A percentile compares a stretch with the other conserved stretches of the same genome.
Conservation (phyloP, 768 basidiomycete genomes). For the Russula dissimulans region DNA sequence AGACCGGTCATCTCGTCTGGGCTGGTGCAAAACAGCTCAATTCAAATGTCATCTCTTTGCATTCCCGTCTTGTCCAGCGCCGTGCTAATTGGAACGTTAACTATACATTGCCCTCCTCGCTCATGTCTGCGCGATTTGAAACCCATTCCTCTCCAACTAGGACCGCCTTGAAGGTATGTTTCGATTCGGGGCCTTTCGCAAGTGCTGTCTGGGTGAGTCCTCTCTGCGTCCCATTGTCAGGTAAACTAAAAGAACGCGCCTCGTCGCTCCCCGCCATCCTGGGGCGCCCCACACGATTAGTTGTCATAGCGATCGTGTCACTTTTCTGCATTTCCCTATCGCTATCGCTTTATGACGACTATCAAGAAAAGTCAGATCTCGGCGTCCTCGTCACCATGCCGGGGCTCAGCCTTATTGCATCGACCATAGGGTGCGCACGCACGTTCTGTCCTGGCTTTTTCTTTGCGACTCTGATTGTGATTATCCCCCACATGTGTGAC, state of each 20-base stretch:
- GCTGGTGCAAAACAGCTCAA: background rate
- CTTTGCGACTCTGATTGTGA: background rate
- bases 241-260: background rate
- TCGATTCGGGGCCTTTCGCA: slow-evolving; percentile 19
- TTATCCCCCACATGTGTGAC: background rate
- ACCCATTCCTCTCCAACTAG: background rate
- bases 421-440: background rate
- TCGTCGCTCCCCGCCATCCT: background rate
- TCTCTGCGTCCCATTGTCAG: background rate
- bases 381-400: slow-evolving; percentile 14
- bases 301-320: slow-evolving; percentile 1
- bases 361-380: slow-evolving; percentile 15
- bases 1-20: no score
- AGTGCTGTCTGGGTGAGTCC: slow-evolving; percentile 17
- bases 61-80: background rate
- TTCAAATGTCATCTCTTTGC: background rate
- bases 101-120: background rate
- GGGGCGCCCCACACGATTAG: background rate
- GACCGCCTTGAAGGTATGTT: background rate
- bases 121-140: background rate
- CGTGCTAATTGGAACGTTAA: background rate
- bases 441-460: background rate
- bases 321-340: slow-evolving; percentile 9
- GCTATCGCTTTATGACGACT: slow-evolving; percentile 2
- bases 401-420: slow-evolving; percentile 6